Evolutionary conservation across 1,284 basidiomycete genomes (phyloP), one percentile per base, ranked within the genome.

Genomic region (Coriolopsis trogii): DNA sequence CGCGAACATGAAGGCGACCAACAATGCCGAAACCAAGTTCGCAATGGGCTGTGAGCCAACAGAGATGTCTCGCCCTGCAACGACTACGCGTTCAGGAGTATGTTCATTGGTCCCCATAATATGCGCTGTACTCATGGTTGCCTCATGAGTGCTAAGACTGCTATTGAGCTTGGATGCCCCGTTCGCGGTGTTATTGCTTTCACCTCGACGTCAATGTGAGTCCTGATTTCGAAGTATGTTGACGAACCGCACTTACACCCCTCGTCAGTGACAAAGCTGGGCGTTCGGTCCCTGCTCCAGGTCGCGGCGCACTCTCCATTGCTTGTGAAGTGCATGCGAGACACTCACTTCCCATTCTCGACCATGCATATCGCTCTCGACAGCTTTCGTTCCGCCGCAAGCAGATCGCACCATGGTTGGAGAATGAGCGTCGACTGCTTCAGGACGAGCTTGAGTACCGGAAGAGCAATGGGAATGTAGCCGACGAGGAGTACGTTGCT

Each of bases 1-100:
- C 72, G 96, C 95, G 51, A 98, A 98, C 80, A 99, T 99, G 97
- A 97, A 98, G 75, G 97, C 97, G 6, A 99, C 97, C 6, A 95
- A 91, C 73, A 98, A 96, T 67, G 89, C 95, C 5, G 92, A 95
- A 71, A 92, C 93, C 31, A 97, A 99, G 73, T 91, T 98, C 65
- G 95, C 95, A 8, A 97, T 97, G 85, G 97, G 97, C 58, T 93
- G 97, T 63, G 96, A 99, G 73, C 96, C 96, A 24, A 93, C 90
- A 38, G 96, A 99, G 73, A 96, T 98, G 91, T 99, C 96, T 47
- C 90, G 96, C 55, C 97, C 97, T 23, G 91, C 95, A 33, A 98
- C 96, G 5, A 93, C 90, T 21, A 98, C 95, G 61, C 92, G 97
- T 68, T 82, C 94, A 66, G 95, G 95, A 59, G 87, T 90, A 66